These are phyloP conservation scores for Xerocomus spinulosus DNA, from an alignment of 768 basidiomycete species.

Conservation along the genomic window DNA sequence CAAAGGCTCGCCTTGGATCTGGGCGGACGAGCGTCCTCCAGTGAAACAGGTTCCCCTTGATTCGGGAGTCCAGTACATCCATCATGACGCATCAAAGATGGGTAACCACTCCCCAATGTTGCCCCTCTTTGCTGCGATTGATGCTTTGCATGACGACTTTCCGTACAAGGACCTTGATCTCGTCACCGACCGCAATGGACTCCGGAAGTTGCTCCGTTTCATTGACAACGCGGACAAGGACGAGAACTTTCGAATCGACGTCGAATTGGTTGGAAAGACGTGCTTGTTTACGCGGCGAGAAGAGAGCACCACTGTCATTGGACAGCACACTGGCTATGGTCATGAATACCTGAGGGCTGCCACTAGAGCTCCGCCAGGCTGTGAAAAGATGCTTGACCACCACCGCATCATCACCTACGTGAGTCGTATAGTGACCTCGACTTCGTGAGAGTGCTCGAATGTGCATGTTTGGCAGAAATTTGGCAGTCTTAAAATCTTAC, in stretches of 20 bases:
- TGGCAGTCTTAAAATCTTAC: slow-evolving; percentile 51
- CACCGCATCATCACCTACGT: slow-evolving; percentile 63
- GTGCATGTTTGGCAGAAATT: slow-evolving; percentile 40
- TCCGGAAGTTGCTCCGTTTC: slow-evolving; percentile 63
- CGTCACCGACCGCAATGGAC: slow-evolving; percentile 61
- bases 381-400: slow-evolving; percentile 51
- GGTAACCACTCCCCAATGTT: slow-evolving; percentile 37
- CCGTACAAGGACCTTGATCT: slow-evolving; percentile 36
- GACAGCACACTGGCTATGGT: slow-evolving; percentile 44
- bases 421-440: slow-evolving; percentile 21
- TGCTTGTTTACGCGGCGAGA: slow-evolving; percentile 57
- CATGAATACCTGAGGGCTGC: slow-evolving; percentile 57
- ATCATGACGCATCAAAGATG: slow-evolving; percentile 54
- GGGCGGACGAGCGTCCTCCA: slow-evolving; percentile 43
- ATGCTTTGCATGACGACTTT: slow-evolving; percentile 32
- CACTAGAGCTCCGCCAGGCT: slow-evolving; percentile 45
- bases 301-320: slow-evolving; percentile 25
- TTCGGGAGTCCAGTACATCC: slow-evolving; percentile 42
- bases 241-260: slow-evolving; percentile 62
- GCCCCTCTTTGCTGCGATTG: slow-evolving; percentile 59
- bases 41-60: slow-evolving; percentile 57
- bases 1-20: slow-evolving; percentile 56
- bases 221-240: slow-evolving; percentile 14
- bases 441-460: neutral
- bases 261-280: slow-evolving; percentile 58